Conservation (phyloP, 2,329 filamentous ascomycete genomes). For the Nemania abortiva region DNA sequence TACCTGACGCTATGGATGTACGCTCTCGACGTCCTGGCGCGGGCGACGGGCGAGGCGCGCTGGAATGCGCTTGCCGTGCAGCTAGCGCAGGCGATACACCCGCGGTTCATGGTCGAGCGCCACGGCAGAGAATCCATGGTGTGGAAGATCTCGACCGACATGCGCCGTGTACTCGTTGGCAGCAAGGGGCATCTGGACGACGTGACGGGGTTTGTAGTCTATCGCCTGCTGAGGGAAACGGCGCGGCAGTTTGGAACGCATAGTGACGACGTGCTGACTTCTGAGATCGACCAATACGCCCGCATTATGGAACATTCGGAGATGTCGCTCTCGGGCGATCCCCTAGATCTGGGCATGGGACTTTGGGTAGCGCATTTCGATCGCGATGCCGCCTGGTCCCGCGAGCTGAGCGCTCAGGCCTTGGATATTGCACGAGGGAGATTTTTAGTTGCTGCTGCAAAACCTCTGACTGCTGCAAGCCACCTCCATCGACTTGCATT, state of each 20-base stretch:
- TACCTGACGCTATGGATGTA: conserved; percentile 32
- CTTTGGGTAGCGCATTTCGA: conserved; percentile 28
- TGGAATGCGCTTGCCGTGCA: conserved; percentile 25
- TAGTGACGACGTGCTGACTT: not conserved
- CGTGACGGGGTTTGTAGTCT: conserved; percentile 22
- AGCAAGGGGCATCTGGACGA: conserved; percentile 26
- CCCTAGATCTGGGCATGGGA: conserved; percentile 24
- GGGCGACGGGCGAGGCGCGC: conserved; percentile 16
- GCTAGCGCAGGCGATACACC: conserved; percentile 22
- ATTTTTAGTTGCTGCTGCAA: conserved; percentile 11
- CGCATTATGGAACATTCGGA: conserved; percentile 19
- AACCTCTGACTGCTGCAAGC: conserved; percentile 13
- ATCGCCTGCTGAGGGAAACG: conserved; percentile 18
- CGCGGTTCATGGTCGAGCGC: conserved; percentile 19
- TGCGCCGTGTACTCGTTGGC: conserved; percentile 16
- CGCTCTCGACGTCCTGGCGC: conserved; percentile 22
- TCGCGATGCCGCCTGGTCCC: conserved; percentile 16
- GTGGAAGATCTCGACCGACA: conserved; percentile 29
- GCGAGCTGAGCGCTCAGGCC: conserved; percentile 15
- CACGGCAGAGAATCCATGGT: conserved; percentile 25
- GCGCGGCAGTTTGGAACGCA: not conserved
- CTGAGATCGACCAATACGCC: conserved; percentile 28
- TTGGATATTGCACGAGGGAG: conserved; percentile 8
- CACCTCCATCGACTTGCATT: conserved; percentile 26
- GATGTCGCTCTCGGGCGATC: conserved; percentile 24